Evolutionary conservation across 2,329 filamentous ascomycete genomes (phyloP).

Genomic region (Chaetomium sp.): DNA sequence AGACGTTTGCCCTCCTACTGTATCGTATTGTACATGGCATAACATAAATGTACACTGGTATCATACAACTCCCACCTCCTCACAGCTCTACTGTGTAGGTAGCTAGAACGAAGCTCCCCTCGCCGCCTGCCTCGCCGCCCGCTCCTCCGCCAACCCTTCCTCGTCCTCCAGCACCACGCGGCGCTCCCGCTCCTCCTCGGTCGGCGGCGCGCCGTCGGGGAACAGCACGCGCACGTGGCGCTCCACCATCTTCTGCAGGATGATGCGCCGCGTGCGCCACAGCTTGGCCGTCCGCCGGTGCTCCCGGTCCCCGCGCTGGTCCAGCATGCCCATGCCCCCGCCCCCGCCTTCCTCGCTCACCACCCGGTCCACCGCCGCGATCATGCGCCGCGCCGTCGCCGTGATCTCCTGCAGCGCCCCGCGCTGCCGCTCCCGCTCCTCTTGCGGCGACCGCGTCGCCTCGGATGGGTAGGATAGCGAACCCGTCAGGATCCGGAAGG

Average conservation of each 20-base stretch:
- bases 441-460: conserved; percentile 31
- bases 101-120: neutral
- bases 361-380: conserved; percentile 49
- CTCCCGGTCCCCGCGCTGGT: too few relatives aligned
- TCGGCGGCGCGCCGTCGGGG: conserved; percentile 13
- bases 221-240: conserved; percentile 34
- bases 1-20: neutral
- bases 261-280: conserved; percentile 39
- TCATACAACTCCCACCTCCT: neutral
- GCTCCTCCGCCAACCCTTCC: neutral
- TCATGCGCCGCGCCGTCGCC: conserved; percentile 50
- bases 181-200: neutral
- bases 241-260: conserved; percentile 39
- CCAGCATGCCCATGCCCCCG: too few relatives aligned
- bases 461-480: conserved; percentile 42
- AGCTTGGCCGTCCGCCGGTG: conserved; percentile 20
- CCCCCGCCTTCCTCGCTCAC: conserved; percentile 41
- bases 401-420: conserved; percentile 47
- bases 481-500: conserved; percentile 44
- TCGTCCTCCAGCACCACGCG: neutral
- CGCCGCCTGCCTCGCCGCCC: neutral
- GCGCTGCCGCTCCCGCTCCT: conserved; percentile 33
- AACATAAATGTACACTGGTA: neutral
- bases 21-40: conserved; percentile 12
- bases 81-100: too few relatives aligned